Base-by-base conservation (phyloP, 345 rosid genomes). In the Lepidium sativum region DNA sequence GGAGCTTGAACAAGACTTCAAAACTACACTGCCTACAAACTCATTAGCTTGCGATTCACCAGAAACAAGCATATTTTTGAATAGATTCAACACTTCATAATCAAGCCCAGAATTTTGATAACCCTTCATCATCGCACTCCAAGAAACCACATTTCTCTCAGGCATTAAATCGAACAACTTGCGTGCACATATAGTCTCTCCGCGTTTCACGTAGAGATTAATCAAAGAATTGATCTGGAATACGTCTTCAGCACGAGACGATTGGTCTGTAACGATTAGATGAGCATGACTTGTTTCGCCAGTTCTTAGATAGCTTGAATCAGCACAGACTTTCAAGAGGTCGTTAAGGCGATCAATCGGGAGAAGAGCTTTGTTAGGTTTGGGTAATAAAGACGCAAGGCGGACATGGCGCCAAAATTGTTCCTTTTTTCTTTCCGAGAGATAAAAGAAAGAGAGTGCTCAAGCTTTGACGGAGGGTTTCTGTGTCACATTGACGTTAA, bases 111-210 rank as follows among this genome's bases (percentile, higher is more conserved):
- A 54, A 54, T 78, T 86, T 43, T 84, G 73, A 69, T 86, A 86
- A 63, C 95, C 92, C 0, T 73, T 57, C 98, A 92, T 92, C 65
- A 92, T 50, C 9, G 98, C 60, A 51, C 81, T 48, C 81, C 86
- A 91, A 69, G 98, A 86, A 34, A 88, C 87, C 31, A 77, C 86
- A 37, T 81, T 85, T 49, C 90, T 81, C 0, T 69, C 61, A 20
- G 41, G 81, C 89, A 86, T 82, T 34, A 25, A 31, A 63, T 84
- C 96, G 65, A 91, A 88, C 84, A 91, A 1, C 25, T 74, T 70
- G 70, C 77, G 90, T 9, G 95, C 90, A 72, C 47, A 29, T 8
- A 63, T 51, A 20, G 71, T 34, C 18, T 80, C 74, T 20, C 75
- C 63, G 32, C 91, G 81, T 73, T 92, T 92, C 0, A 60, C 67